These are phyloP conservation scores for Xylaria hypoxylon DNA, from an alignment of 2,329 filamentous ascomycete species.

Conservation along the genomic window DNA sequence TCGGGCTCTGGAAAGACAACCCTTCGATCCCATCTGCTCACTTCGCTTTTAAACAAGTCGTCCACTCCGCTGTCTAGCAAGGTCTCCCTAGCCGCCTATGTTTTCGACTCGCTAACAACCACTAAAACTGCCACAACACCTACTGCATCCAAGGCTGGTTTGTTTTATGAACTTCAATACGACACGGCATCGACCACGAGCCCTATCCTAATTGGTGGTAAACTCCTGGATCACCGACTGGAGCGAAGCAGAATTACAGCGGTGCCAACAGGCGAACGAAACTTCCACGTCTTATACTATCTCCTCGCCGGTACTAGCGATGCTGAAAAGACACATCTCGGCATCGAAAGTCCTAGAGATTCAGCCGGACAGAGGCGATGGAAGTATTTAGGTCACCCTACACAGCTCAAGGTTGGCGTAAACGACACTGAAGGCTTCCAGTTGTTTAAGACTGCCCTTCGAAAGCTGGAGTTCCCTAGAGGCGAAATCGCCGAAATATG, in stretches of 20 bases:
- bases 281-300: constrained; percentile 97
- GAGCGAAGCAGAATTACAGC: constrained; percentile 91
- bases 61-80: constrained; percentile 94
- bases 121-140: constrained; percentile 97
- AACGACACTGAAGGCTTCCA: constrained; percentile 97
- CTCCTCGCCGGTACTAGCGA: constrained; percentile 90
- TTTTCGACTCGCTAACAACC: constrained; percentile 95
- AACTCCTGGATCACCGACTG: constrained; percentile 91
- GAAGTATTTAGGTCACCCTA: constrained; percentile 96
- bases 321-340: constrained; percentile 88
- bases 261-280: constrained; percentile 94
- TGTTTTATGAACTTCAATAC: constrained; percentile 97
- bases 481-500: constrained; percentile 97
- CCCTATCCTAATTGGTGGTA: constrained; percentile 91
- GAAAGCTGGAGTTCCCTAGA: constrained; percentile 93
- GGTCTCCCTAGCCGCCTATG: constrained; percentile 90
- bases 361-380: constrained; percentile 78
- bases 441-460: constrained; percentile 94
- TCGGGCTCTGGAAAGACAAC: constrained; percentile 97
- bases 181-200: constrained; percentile 87
- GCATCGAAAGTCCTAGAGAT: constrained; percentile 61
- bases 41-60: constrained; percentile 86
- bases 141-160: constrained; percentile 92
- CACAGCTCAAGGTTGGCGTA: constrained; percentile 95
- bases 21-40: constrained; percentile 86